A percentile compares a stretch with the other conserved stretches of the same genome.
Conservation (phyloP, 1,284 basidiomycete species). For the Pascua sp. region DNA sequence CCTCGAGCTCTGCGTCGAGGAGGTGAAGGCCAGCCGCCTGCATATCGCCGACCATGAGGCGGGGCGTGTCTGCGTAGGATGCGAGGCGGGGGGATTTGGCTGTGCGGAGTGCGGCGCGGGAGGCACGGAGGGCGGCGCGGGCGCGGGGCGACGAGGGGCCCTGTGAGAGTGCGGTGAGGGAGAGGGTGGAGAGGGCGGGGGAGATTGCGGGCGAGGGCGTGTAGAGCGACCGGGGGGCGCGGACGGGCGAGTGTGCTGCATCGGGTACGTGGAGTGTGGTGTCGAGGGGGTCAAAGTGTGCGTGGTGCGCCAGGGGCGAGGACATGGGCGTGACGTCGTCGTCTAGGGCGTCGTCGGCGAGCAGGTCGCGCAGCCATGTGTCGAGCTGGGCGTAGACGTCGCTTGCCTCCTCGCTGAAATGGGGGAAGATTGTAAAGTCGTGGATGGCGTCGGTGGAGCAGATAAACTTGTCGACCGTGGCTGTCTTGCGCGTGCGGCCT, state of each 20-base stretch:
- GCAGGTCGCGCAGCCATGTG: slow-evolving; percentile 36
- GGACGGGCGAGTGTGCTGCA: background rate
- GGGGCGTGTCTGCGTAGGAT: slow-evolving; percentile 23
- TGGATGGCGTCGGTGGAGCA: slow-evolving; percentile 35
- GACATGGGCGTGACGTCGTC: slow-evolving; percentile 2
- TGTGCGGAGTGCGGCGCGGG: slow-evolving; percentile 14
- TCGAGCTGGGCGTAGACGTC: slow-evolving; percentile 34
- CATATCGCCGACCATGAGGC: slow-evolving; percentile 32
- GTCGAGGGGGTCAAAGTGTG: background rate
- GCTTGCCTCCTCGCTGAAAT: slow-evolving; percentile 38
- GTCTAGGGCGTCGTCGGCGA: slow-evolving; percentile 14
- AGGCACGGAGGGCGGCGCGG: background rate
- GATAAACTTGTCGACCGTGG: slow-evolving; percentile 22
- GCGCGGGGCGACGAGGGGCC: slow-evolving; percentile 1
- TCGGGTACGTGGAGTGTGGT: background rate
- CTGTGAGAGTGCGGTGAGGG: slow-evolving; percentile 5
- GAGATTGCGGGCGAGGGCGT: background rate
- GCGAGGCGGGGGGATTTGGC: slow-evolving; percentile 26
- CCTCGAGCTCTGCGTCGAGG: slow-evolving; percentile 15
- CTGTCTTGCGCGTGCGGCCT: slow-evolving; percentile 1
- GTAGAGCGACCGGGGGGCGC: background rate
- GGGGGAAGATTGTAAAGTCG: slow-evolving; percentile 46
- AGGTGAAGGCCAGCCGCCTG: slow-evolving; percentile 21
- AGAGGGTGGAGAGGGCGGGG: background rate
- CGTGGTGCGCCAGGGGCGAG: background rate